Percentiles rank a stretch among this genome's conserved stretches.
phyloP scores from a whole-genome alignment of 768 basidiomycete species.

The Dacryopinax primogenitus region DNA sequence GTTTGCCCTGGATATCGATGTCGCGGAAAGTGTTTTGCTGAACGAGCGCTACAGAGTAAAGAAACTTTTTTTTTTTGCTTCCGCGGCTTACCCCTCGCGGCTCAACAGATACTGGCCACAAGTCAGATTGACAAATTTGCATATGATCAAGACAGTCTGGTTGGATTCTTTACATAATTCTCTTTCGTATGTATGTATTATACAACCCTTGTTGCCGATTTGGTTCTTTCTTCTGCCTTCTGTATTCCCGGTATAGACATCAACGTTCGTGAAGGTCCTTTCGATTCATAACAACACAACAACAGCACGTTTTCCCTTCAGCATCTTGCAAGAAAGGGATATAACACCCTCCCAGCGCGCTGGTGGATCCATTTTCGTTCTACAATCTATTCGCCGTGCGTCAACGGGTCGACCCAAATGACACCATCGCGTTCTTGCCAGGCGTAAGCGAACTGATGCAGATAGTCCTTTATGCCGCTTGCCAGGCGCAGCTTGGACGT shows the following conservation, averaged over 20 bases:
- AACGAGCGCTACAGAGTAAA: too few species aligned
- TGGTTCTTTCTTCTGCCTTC: constrained; percentile 2
- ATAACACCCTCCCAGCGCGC: not conserved
- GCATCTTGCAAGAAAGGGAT: not conserved
- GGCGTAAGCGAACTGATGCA: constrained; percentile 85
- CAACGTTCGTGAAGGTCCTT: constrained; percentile 2
- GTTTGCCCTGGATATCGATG: too few species aligned
- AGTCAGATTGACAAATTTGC: not conserved
- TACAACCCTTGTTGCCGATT: not conserved
- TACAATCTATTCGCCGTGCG: constrained; percentile 35
- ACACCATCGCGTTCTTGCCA: constrained; percentile 89
- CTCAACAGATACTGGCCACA: not conserved
- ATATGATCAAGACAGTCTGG: not conserved
- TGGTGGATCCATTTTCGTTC: not conserved
- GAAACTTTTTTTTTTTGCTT: not conserved
- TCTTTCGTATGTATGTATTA: not conserved
- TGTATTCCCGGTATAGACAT: constrained; percentile 5
- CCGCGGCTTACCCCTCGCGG: not conserved
- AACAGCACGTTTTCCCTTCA: not conserved
- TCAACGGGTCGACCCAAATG: constrained; percentile 75
- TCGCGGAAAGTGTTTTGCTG: too few species aligned
- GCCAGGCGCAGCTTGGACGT: constrained; percentile 73
- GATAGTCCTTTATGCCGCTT: constrained; percentile 76
- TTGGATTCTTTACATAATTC: not conserved
- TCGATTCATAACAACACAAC: constrained; percentile 1